Base-by-base conservation (phyloP, 2,329 filamentous ascomycete genomes). In the Sporothrix protearum region DNA sequence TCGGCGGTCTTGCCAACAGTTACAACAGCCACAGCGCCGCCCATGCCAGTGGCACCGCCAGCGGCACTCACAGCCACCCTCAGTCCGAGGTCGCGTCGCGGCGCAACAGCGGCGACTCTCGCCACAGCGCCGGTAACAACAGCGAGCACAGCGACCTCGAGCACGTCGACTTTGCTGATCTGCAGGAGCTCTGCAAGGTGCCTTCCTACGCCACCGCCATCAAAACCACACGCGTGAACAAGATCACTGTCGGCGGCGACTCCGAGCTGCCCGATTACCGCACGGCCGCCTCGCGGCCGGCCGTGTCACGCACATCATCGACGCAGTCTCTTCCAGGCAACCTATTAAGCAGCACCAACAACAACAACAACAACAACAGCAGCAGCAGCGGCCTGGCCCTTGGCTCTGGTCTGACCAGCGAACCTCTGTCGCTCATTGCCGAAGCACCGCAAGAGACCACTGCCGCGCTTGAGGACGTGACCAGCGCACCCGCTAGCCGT, bases 141-240 rank as follows among this genome's bases (percentile, higher is more conserved):
- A 66, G 63, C 42, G 63, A 66, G 69, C 69, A 59, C 8, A 84
- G 85, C 3, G 85, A 70, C 42, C 53, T 53, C 2, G 85, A 89
- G 75, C 86, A 89, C 74, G 76, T 85, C 66, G 86, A 89, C 73
- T 83, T 84, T 64, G 81, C 84, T 22, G 88, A 91, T 74, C 81
- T 92, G 75, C 85, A 86, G 64, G 86, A 89, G 74, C 81, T 94
- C 55, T 91, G 85, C 78, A 91, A 91, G 75, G 91, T 94, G 1
- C 92, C 92, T 0, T 94, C 91, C 71, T 94, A 94, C 78, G 86
- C 87, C 19, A 94, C 92, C 0, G 92, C 92, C 0, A 87, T 93
- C 33, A 88, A 87, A 74, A 87, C 89, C 0, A 87, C 89, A 5
- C 71, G 74, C 10, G 86, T 88, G 19, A 84, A 86, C 45, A 83